Evolutionary conservation across 1,139 yeast genomes (phyloP), one percentile per base, ranked within the genome.

Genomic region (Yamadazyma triangularis): DNA sequence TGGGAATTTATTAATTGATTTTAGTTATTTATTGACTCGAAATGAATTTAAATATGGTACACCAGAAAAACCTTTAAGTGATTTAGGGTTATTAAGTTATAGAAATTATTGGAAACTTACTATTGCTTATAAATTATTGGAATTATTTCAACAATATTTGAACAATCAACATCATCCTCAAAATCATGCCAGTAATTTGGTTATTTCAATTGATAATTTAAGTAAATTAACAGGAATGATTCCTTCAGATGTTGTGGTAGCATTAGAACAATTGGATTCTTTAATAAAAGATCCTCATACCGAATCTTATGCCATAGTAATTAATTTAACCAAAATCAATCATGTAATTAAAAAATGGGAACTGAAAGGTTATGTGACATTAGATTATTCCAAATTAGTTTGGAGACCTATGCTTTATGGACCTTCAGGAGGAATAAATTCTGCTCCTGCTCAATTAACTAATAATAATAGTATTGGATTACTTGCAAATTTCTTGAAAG

Each of bases 51-150:
- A 79, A 39, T 73, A 73, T 34, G 98, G 98, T 0, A 85, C 96
- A 0, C 98, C 98, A 0, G 98, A 91, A 47, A 89, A 89, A 49
- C 97, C 98, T 0, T 64, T 91, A 32, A 81, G 94, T 45, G 93
- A 84, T 44, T 62, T 89, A 33, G 98, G 98, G 0, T 61, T 88
- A 29, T 58, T 85, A 20, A 84, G 96, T 41, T 91, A 91, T 55
- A 65, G 94, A 41, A 84, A 80, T 45, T 91, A 84, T 53, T 91
- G 98, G 97, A 79, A 75, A 44, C 58, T 78, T 2, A 64, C 81
- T 5, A 62, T 86, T 13, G 82, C 88, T 14, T 64, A 46, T 24
- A 53, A 55, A 29, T 45, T 65, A 25, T 46, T 44, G 25, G 56
- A 56, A 8, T 44, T 79, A 8, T 48, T 58, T 29, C 40, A 44